Evolutionary conservation across 2,329 filamentous ascomycete genomes (phyloP).

Genomic region (Penicillium sp.): DNA sequence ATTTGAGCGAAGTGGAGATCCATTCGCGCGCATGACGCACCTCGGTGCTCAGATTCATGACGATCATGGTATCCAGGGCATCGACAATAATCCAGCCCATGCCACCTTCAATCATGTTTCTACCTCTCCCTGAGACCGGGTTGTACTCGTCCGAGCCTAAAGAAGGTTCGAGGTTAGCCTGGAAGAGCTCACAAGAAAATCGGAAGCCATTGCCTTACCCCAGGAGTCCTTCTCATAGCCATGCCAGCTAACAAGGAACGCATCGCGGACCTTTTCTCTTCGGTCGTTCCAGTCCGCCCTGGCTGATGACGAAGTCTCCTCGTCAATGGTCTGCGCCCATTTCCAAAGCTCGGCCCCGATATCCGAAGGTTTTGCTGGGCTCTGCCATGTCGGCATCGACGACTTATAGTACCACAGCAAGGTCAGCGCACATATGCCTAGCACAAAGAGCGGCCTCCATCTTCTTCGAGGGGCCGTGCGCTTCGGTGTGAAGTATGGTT

Average conservation of each 20-base stretch:
- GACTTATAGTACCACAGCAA: constrained; percentile 60
- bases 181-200: neutral
- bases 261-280: constrained; percentile 76
- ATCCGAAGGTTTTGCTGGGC: constrained; percentile 23
- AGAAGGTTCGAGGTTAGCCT: constrained; percentile 20
- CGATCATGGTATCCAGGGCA: constrained; percentile 89
- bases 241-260: constrained; percentile 87
- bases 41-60: constrained; percentile 92
- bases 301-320: constrained; percentile 29
- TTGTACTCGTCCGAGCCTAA: constrained; percentile 66
- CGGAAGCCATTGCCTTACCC: constrained; percentile 55
- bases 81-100: constrained; percentile 99
- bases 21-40: constrained; percentile 81
- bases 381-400: constrained; percentile 13
- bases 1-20: constrained; percentile 73
- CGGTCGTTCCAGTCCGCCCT: constrained; percentile 68
- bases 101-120: constrained; percentile 79
- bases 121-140: constrained; percentile 70
- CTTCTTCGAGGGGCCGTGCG: constrained; percentile 54
- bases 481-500: constrained; percentile 64
- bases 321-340: constrained; percentile 52
- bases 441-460: constrained; percentile 52
- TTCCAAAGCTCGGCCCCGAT: constrained; percentile 46
- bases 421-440: constrained; percentile 51
- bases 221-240: constrained; percentile 89